These are phyloP conservation scores for Leishmania guyanensis DNA, from an alignment of 208 protist genomes.

Conservation along the genomic window DNA sequence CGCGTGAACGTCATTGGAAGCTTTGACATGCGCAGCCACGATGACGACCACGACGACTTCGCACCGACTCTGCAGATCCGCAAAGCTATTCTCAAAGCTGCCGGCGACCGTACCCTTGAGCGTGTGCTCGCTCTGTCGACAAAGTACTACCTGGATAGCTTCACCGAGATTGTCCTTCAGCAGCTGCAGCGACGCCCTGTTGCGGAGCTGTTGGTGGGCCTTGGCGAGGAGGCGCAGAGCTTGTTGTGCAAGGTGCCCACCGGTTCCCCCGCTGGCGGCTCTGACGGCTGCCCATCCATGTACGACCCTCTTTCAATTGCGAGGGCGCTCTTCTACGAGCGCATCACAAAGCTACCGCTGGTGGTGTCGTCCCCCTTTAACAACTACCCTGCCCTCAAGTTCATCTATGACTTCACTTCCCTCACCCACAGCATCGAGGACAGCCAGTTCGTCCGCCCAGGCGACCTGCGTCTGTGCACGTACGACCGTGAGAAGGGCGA, in stretches of 20 bases:
- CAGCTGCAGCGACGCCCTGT: slow-evolving; percentile 18
- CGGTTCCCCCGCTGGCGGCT: neutral
- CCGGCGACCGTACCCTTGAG: slow-evolving; percentile 72
- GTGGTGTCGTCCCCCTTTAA: slow-evolving; percentile 52
- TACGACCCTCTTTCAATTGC: slow-evolving; percentile 23
- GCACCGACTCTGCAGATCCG: slow-evolving; percentile 51
- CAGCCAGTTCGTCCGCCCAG: neutral
- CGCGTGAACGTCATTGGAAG: slow-evolving; percentile 77
- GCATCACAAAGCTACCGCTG: slow-evolving; percentile 31
- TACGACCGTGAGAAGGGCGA: slow-evolving; percentile 42
- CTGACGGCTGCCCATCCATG: neutral
- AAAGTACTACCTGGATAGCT: slow-evolving; percentile 51
- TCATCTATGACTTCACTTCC: slow-evolving; percentile 63
- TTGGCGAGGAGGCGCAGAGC: slow-evolving; percentile 19
- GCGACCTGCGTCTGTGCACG: slow-evolving; percentile 33
- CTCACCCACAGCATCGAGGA: slow-evolving; percentile 28
- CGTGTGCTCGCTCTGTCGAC: slow-evolving; percentile 59
- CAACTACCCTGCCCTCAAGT: slow-evolving; percentile 74
- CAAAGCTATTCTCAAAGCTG: slow-evolving; percentile 72
- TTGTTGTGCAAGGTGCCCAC: slow-evolving; percentile 19
- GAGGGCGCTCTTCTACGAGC: slow-evolving; percentile 43
- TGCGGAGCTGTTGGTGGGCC: slow-evolving; percentile 4
- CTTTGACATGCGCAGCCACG: slow-evolving; percentile 33
- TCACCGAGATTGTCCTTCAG: slow-evolving; percentile 37
- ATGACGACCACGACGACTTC: slow-evolving; percentile 27